phyloP scores from a whole-genome alignment of 2,329 filamentous ascomycete species.

The Tolypocladium guangdongense region DNA sequence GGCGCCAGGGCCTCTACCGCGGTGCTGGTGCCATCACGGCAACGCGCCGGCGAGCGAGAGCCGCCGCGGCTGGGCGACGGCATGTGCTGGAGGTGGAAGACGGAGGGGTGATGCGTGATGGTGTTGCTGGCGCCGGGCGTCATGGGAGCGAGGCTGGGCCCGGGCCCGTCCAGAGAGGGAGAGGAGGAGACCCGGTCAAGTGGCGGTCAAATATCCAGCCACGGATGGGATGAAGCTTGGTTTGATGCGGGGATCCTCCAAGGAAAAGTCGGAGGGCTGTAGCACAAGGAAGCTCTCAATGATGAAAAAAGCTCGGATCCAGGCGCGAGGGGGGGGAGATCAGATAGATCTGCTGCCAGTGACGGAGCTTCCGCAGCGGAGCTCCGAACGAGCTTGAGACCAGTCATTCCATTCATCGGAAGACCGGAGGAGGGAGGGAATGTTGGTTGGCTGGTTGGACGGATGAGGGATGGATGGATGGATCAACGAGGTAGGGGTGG shows the following conservation, averaged over 20 bases:
- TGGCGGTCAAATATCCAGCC: no score
- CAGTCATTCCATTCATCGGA: neutral
- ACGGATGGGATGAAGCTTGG: neutral
- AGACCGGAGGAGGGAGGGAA: neutral
- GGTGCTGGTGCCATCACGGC: constrained; percentile 31
- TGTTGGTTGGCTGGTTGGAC: neutral
- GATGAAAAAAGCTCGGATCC: neutral
- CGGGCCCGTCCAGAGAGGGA: neutral
- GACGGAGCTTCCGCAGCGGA: neutral
- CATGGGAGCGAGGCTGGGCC: constrained; percentile 18
- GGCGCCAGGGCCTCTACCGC: constrained; percentile 28
- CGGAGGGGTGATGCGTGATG: constrained; percentile 32
- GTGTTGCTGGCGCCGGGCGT: constrained; percentile 28
- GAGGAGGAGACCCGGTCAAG: neutral
- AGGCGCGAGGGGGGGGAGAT: neutral
- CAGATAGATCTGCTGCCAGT: neutral
- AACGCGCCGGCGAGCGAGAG: constrained; percentile 14
- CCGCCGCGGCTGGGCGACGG: constrained; percentile 14
- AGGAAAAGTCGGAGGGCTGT: neutral
- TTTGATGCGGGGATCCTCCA: neutral
- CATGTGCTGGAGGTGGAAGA: constrained; percentile 29
- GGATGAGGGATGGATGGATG: neutral
- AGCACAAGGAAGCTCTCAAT: neutral
- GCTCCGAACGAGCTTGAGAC: neutral
- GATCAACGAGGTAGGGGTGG: neutral